Percentiles rank a stretch among this genome's conserved stretches.
These are phyloP conservation scores for Guillardia theta DNA, from an alignment of 78 protist species.

Conservation along the genomic window DNA sequence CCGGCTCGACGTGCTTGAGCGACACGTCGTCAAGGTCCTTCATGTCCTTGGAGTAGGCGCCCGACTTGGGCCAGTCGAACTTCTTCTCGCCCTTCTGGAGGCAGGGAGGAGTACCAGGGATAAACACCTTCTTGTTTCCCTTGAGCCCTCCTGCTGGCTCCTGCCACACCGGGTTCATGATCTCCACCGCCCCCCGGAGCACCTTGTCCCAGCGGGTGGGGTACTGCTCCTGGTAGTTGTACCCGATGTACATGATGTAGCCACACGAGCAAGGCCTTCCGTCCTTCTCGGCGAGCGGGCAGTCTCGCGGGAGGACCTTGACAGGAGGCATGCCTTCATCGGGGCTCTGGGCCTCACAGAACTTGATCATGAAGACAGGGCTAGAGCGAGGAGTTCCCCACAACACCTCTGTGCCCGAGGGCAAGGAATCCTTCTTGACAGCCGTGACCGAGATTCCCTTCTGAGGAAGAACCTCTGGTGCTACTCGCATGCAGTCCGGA, in stretches of 20 bases:
- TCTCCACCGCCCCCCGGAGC: neutral
- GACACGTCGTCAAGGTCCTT: too few species aligned
- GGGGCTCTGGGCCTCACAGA: slow-evolving; percentile 23
- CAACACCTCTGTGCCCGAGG: neutral
- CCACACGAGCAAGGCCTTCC: slow-evolving; percentile 39
- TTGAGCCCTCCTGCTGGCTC: neutral
- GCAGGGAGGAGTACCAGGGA: neutral
- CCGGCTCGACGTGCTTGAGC: too few species aligned
- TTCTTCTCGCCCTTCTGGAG: neutral
- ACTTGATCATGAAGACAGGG: slow-evolving; percentile 39
- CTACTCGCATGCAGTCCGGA: neutral
- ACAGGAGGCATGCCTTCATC: slow-evolving; percentile 20
- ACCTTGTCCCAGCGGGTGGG: slow-evolving; percentile 37
- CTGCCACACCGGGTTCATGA: neutral
- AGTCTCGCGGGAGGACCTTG: slow-evolving; percentile 35
- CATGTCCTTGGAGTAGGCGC: too few species aligned
- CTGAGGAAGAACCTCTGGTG: neutral
- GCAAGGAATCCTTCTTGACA: neutral
- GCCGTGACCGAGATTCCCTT: slow-evolving; percentile 20
- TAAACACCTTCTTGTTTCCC: neutral
- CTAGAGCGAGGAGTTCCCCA: slow-evolving; percentile 24
- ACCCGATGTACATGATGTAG: neutral
- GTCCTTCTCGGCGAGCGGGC: neutral
- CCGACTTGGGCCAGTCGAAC: neutral
- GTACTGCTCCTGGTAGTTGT: slow-evolving; percentile 9